phyloP scores from a whole-genome alignment of 2,329 filamentous ascomycete genomes.

The Cyanodermella asteris region DNA sequence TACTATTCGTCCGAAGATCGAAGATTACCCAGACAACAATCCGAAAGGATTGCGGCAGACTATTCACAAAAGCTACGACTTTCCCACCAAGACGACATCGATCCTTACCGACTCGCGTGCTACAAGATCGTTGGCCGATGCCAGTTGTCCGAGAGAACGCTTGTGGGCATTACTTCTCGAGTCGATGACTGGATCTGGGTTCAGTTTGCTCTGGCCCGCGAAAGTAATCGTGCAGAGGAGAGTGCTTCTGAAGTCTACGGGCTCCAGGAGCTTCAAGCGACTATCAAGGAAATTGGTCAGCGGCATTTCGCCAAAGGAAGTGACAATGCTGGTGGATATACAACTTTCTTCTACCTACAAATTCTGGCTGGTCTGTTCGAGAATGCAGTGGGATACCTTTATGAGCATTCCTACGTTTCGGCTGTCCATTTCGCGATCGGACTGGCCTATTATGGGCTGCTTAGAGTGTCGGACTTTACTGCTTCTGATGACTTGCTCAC shows the following conservation, averaged over 20 bases:
- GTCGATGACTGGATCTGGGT: slow-evolving; percentile 48
- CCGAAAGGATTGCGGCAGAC: slow-evolving; percentile 74
- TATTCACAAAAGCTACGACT: slow-evolving; percentile 71
- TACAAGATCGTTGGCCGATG: slow-evolving; percentile 88
- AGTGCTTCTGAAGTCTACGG: slow-evolving; percentile 40
- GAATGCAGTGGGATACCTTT: slow-evolving; percentile 75
- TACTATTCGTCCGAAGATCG: slow-evolving; percentile 61
- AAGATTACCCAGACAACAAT: slow-evolving; percentile 53
- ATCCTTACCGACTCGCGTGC: slow-evolving; percentile 90
- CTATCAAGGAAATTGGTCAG: slow-evolving; percentile 70
- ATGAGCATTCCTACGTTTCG: slow-evolving; percentile 76
- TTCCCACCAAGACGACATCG: slow-evolving; percentile 65
- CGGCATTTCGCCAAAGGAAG: slow-evolving; percentile 72
- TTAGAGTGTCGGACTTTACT: slow-evolving; percentile 67
- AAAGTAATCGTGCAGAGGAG: slow-evolving; percentile 38
- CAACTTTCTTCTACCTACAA: slow-evolving; percentile 85
- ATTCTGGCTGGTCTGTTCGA: slow-evolving; percentile 84
- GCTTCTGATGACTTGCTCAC: slow-evolving; percentile 48
- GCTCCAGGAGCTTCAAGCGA: slow-evolving; percentile 48
- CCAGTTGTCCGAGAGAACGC: slow-evolving; percentile 33
- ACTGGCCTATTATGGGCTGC: slow-evolving; percentile 68
- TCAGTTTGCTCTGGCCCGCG: slow-evolving; percentile 40
- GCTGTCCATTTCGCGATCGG: slow-evolving; percentile 88
- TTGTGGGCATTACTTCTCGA: slow-evolving; percentile 35
- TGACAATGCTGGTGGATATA: slow-evolving; percentile 60